These are phyloP conservation scores for Mycena indigotica DNA, from an alignment of 768 basidiomycete genomes.

Conservation along the genomic window DNA sequence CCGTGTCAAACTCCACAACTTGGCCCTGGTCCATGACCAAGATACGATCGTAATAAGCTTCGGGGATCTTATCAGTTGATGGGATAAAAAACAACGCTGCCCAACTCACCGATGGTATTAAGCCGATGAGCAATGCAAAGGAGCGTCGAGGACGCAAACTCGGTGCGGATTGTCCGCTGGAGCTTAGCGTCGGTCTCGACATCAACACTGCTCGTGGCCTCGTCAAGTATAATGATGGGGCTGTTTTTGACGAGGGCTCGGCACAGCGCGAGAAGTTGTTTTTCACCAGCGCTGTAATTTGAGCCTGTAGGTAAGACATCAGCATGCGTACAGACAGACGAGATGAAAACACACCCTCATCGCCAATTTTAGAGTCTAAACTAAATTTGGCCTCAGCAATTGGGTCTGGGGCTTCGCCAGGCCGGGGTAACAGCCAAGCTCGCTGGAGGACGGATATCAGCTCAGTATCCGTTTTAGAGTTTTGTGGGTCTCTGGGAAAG, in stretches of 20 bases:
- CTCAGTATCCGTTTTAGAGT: conserved; percentile 57
- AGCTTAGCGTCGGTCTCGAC: conserved; percentile 63
- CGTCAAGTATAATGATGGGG: conserved; percentile 61
- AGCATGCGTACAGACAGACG: not conserved
- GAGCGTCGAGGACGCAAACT: conserved; percentile 57
- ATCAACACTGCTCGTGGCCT: conserved; percentile 64
- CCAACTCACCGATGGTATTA: conserved; percentile 59
- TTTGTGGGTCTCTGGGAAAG: conserved; percentile 55
- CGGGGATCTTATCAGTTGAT: conserved; percentile 2
- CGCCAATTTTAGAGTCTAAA: conserved; percentile 59
- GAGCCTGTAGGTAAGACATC: conserved; percentile 37
- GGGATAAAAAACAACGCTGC: conserved; percentile 1
- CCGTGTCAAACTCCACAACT: conserved; percentile 76
- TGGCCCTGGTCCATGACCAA: conserved; percentile 72
- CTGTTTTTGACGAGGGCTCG: conserved; percentile 65
- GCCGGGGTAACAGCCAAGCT: conserved; percentile 59
- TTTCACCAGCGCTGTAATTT: conserved; percentile 71
- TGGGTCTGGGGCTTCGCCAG: conserved; percentile 44
- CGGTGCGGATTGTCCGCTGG: conserved; percentile 63
- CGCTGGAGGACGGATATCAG: conserved; percentile 62
- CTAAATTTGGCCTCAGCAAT: conserved; percentile 67
- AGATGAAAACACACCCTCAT: conserved; percentile 50
- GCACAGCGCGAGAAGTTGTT: conserved; percentile 63
- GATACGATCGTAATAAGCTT: conserved; percentile 67
- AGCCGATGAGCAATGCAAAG: conserved; percentile 60